phyloP scores from a whole-genome alignment of 2,329 filamentous ascomycete genomes.

The Scopulariopsis brevicaulis region DNA sequence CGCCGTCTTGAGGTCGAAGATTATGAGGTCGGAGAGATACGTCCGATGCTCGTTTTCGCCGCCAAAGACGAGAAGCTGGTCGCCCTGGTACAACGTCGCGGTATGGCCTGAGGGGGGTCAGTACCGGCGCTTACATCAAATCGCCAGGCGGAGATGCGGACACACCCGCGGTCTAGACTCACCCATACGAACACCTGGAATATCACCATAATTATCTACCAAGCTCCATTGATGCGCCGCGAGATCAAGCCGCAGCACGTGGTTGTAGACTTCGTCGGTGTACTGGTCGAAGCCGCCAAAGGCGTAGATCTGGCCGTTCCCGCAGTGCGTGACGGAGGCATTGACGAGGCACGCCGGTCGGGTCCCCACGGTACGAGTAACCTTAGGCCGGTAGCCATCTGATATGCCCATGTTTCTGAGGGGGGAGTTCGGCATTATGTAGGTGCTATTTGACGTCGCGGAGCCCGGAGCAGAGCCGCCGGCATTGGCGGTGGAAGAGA shows the following conservation, averaged over 20 bases:
- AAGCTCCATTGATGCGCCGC: conserved; percentile 85
- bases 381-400: conserved; percentile 75
- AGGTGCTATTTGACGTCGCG: conserved; percentile 61
- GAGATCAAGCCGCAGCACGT: conserved; percentile 83
- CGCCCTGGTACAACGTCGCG: conserved; percentile 82
- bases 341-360: conserved; percentile 93
- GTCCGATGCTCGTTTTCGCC: conserved; percentile 96
- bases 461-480: conserved; percentile 29
- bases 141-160: not conserved
- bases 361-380: conserved; percentile 67
- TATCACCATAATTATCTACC: conserved; percentile 97
- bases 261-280: conserved; percentile 98
- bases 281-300: conserved; percentile 99
- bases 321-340: conserved; percentile 96
- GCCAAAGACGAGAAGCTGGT: conserved; percentile 94
- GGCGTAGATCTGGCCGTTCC: conserved; percentile 93
- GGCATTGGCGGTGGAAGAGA: conserved; percentile 9
- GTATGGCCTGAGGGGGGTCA: conserved; percentile 61
- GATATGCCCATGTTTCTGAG: conserved; percentile 51
- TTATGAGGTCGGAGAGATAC: conserved; percentile 89
- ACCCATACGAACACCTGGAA: conserved; percentile 96
- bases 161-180: conserved; percentile 15
- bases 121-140: not conserved
- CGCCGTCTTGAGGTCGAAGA: conserved; percentile 89
- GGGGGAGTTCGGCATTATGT: conserved; percentile 83